phyloP scores from a whole-genome alignment of 108 stramenopile species.

The Cyclotella atomus region DNA sequence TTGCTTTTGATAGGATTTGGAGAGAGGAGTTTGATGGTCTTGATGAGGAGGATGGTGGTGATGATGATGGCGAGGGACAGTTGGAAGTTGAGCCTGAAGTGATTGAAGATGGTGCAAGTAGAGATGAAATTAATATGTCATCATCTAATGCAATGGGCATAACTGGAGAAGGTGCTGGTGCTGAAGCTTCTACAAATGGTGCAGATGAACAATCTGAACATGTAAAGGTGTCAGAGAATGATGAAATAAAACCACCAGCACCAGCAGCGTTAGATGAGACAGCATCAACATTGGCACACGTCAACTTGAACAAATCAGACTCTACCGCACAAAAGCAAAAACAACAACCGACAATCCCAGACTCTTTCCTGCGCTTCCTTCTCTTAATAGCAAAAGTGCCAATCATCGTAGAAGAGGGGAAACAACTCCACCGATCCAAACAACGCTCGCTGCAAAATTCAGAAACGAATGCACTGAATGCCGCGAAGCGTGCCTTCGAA shows the following conservation, averaged over 20 bases:
- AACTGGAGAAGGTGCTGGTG: background rate
- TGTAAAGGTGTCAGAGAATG: background rate
- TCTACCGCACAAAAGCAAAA: background rate
- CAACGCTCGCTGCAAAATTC: background rate
- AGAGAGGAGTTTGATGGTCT: background rate
- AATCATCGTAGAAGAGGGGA: constrained; percentile 22
- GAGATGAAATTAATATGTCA: too few species aligned
- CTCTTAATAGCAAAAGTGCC: constrained; percentile 25
- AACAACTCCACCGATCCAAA: constrained; percentile 3
- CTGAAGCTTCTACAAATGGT: background rate
- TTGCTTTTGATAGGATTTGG: constrained; percentile 27
- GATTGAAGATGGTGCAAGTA: too few species aligned
- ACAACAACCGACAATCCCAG: constrained; percentile 19
- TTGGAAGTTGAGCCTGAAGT: background rate
- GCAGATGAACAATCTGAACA: background rate
- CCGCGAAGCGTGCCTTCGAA: constrained; percentile 27
- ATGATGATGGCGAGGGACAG: background rate
- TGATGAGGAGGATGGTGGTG: background rate
- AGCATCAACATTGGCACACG: background rate
- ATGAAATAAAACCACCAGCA: background rate
- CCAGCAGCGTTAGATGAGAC: background rate
- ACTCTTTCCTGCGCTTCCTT: constrained; percentile 42
- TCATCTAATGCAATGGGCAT: too few species aligned
- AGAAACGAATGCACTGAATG: constrained; percentile 10
- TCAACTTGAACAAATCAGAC: background rate